Conservation (phyloP, 257 asterid species). For the Solanum habrochaites region DNA sequence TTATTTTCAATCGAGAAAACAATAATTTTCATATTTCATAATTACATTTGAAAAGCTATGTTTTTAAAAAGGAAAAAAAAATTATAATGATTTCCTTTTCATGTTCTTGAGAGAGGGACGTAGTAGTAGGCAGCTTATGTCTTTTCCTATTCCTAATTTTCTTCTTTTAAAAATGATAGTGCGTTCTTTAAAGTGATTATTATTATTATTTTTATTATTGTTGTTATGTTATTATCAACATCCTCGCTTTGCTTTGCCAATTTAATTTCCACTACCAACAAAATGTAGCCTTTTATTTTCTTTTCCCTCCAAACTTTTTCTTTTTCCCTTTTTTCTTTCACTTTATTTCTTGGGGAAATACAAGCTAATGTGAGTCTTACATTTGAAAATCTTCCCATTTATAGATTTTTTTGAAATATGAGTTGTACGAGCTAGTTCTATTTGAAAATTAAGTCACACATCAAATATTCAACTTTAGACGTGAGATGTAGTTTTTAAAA, state of each 20-base stretch:
- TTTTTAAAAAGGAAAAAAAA: neutral
- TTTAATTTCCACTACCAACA: conserved; percentile 1
- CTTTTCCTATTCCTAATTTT: neutral
- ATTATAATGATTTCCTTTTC: neutral
- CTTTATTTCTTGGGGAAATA: conserved; percentile 3
- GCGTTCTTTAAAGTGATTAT: neutral
- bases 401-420: neutral
- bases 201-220: neutral
- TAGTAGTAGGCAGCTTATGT: neutral
- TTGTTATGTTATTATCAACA: neutral
- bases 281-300: neutral
- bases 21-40: neutral
- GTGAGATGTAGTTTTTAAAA: neutral
- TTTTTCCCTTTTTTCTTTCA: neutral
- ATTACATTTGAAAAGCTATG: neutral
- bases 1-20: neutral
- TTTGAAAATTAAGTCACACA: neutral
- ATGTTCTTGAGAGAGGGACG: neutral
- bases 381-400: neutral
- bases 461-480: neutral
- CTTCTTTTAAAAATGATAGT: neutral
- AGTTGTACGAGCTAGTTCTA: neutral
- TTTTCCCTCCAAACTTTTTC: neutral
- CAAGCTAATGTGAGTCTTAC: neutral
- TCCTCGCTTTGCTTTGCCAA: neutral